These are phyloP conservation scores for Solanum virginianum DNA, from an alignment of 257 asterid species.

Conservation along the genomic window DNA sequence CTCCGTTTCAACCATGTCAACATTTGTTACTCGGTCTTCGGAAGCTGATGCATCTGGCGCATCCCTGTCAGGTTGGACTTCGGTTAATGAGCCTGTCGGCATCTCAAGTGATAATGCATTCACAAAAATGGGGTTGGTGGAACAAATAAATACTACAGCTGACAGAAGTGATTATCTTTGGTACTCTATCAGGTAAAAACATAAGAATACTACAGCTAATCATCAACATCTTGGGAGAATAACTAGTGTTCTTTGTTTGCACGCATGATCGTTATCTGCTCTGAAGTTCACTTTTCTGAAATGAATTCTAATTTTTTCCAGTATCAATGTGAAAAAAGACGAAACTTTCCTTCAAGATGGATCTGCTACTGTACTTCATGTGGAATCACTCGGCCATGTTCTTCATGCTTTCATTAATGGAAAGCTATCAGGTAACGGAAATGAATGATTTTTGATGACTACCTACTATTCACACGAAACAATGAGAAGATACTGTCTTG, in stretches of 20 bases:
- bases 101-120: constrained; percentile 55
- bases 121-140: constrained; percentile 40
- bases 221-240: not conserved
- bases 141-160: constrained; percentile 82
- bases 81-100: constrained; percentile 75
- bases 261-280: not conserved
- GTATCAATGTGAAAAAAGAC: constrained; percentile 36
- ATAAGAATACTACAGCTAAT: not conserved
- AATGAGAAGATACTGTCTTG: not conserved
- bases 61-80: constrained; percentile 55
- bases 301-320: constrained; percentile 9
- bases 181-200: constrained; percentile 65
- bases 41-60: constrained; percentile 32
- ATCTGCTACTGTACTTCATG: constrained; percentile 51
- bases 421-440: constrained; percentile 56
- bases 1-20: constrained; percentile 36
- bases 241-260: not conserved
- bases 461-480: not conserved
- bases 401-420: constrained; percentile 59
- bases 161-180: constrained; percentile 76
- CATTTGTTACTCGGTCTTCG: constrained; percentile 36
- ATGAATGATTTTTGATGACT: not conserved
- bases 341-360: constrained; percentile 52
- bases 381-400: constrained; percentile 67
- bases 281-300: not conserved